Evolutionary conservation across 1,284 basidiomycete genomes (phyloP), one percentile per base, ranked within the genome.

Genomic region (Malassezia obtusa): DNA sequence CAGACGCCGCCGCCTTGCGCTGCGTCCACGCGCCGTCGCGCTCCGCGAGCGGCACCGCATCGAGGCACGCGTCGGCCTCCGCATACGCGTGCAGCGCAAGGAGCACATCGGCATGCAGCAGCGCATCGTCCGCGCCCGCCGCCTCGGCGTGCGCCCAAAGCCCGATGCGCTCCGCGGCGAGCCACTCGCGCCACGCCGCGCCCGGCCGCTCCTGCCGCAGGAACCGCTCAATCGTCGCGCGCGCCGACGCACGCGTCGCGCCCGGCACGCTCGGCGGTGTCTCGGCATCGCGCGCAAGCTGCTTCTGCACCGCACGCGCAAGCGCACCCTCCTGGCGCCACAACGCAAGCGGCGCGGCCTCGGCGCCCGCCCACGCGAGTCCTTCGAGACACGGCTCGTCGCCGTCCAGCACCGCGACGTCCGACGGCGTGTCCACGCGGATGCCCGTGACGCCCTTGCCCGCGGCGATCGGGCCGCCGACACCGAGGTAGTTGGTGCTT

Each of bases 371-470:
- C 63, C 66, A 65, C 2, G 33, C 17, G 2, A 52, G 53, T 0
- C 44, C 49, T 11, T 44, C 35, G 6, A 64, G 19, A 7, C 61
- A 14, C 14, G 52, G 49, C 0, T 38, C 45, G 22, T 40, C 35
- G 11, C 15, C 33, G 26, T 63, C 59, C 9, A 72, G 48, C 21
- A 73, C 53, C 22, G 58, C 52, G 9, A 73, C 55, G 35, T 73
- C 71, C 15, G 69, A 66, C 3, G 69, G 69, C 11, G 67, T 70
- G 31, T 72, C 70, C 8, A 72, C 59, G 7, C 69, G 62, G 26
- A 73, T 46, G 1, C 71, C 71, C 0, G 47, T 41, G 1, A 58
- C 58, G 24, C 54, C 62, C 51, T 69, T 68, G 15, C 61, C 62
- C 8, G 60, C 59, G 11, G 58, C 56, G 26, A 63, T 59, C 0